These are phyloP conservation scores for Crithidia mellificae DNA, from an alignment of 208 protist genomes.

Conservation along the genomic window DNA sequence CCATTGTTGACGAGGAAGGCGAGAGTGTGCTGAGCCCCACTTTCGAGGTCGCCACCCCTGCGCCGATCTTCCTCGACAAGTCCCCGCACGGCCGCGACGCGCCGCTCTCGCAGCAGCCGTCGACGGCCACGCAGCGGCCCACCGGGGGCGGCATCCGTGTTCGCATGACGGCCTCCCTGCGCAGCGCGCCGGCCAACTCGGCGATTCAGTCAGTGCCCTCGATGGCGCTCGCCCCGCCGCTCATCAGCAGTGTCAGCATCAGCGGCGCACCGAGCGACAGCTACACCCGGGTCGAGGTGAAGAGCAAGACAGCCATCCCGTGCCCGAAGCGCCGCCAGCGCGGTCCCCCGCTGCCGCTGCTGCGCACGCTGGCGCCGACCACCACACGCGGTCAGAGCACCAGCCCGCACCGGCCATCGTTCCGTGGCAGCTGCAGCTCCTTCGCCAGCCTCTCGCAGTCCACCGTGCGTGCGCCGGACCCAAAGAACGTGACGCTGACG, in stretches of 20 bases:
- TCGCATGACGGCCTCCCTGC: conserved; percentile 12
- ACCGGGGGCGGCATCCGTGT: conserved; percentile 4
- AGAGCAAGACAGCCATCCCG: conserved; percentile 31
- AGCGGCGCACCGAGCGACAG: conserved; percentile 8
- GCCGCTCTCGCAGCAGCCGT: neutral
- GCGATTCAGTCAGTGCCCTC: neutral
- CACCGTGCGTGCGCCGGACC: conserved; percentile 4
- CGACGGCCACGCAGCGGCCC: neutral
- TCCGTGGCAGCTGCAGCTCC: conserved; percentile 10
- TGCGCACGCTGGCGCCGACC: conserved; percentile 25
- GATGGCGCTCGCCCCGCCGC: neutral
- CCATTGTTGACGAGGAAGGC: neutral
- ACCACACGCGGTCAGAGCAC: neutral
- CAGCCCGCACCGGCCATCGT: conserved; percentile 7
- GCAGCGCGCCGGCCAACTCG: neutral
- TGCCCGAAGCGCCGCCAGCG: conserved; percentile 36
- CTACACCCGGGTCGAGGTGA: conserved; percentile 20
- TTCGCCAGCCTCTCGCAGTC: neutral
- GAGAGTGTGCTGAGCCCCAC: neutral
- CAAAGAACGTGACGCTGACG: neutral
- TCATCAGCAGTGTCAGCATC: conserved; percentile 3
- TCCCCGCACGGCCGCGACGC: neutral
- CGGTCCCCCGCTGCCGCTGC: conserved; percentile 38
- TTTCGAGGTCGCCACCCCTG: neutral
- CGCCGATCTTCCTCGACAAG: neutral